Base-by-base conservation (phyloP, 2,329 filamentous ascomycete genomes). In the Trichoderma asperellum region DNA sequence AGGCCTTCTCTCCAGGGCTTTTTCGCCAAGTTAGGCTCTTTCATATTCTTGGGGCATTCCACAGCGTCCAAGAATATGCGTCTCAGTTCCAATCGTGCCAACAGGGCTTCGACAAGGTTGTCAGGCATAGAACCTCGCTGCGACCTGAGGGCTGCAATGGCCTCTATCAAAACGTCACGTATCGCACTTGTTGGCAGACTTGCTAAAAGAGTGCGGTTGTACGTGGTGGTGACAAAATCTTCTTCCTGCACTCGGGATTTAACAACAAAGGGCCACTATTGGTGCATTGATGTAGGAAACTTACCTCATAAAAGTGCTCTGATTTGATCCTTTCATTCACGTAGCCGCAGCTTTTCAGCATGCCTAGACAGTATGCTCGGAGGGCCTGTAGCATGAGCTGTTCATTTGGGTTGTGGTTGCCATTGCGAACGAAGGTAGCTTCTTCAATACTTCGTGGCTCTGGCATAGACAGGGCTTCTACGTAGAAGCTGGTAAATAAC, bases 161-260 rank as follows among this genome's bases (percentile, higher is more conserved):
- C 89, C 40, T 86, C 81, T 29, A 85, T 78, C 24, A 93, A 79
- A 32, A 85, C 77, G 10, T 81, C 79, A 53, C 85, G 81, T 29
- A 93, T 84, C n/a, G 86, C 83, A 5, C 84, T 81, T 2, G 84
- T 79, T 18, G 87, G 82, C 69, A 95, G 84, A 16, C 85, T 81
- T 32, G 89, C 88, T 7, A 98, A 84, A 0, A 99, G 83, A 14
- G 88, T 89, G 47, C 94, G 88, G 73, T 94, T 91, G 77, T 96
- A 98, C 0, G 94, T 92, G 78, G 97, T 94, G 7, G 93, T 94
- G 24, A 96, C 93, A 77, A 99, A 97, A 76, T 99, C 96, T 80
- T 99, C 96, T 81, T 99, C 96, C 90, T 95, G 8, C 14, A 18
- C 35, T 6, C 12, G 73, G 18, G 24, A 14, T 12, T 67, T 14